phyloP scores from a whole-genome alignment of 2,329 filamentous ascomycete genomes.

The Xylariales sp. region DNA sequence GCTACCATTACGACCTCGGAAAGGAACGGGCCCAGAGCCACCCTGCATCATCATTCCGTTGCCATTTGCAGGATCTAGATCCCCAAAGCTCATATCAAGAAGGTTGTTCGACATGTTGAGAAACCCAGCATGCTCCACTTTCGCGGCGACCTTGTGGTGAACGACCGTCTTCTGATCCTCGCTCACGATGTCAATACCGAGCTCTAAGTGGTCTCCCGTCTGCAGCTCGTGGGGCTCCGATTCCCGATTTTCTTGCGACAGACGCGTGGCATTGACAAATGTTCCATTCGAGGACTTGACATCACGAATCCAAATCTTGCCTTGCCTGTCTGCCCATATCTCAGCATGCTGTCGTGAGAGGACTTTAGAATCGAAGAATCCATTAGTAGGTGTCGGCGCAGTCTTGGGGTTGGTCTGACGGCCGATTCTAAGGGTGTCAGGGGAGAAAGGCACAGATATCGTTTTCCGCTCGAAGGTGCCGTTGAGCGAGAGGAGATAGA shows the following conservation, averaged over 20 bases:
- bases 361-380: constrained; percentile 97
- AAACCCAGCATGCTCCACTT: constrained; percentile 91
- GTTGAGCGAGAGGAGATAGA: constrained; percentile 86
- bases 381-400: constrained; percentile 83
- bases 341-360: constrained; percentile 94
- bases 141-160: constrained; percentile 95
- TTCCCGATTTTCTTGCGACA: constrained; percentile 93
- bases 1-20: constrained; percentile 66
- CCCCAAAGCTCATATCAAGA: constrained; percentile 86
- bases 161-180: constrained; percentile 98
- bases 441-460: constrained; percentile 86
- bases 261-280: constrained; percentile 86
- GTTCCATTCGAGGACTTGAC: constrained; percentile 99
- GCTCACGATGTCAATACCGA: constrained; percentile 97
- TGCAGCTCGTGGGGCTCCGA: constrained; percentile 93
- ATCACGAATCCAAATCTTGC: constrained; percentile 93
- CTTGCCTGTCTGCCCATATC: constrained; percentile 77
- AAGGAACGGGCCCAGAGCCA: constrained; percentile 62
- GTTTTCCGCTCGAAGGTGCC: constrained; percentile 97
- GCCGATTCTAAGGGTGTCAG: constrained; percentile 92
- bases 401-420: constrained; percentile 97
- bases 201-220: constrained; percentile 85
- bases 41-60: constrained; percentile 70
- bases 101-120: constrained; percentile 71
- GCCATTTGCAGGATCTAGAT: constrained; percentile 77